Conservation (phyloP, 1,139 yeast species). For the Magnusiomyces magnusii region DNA sequence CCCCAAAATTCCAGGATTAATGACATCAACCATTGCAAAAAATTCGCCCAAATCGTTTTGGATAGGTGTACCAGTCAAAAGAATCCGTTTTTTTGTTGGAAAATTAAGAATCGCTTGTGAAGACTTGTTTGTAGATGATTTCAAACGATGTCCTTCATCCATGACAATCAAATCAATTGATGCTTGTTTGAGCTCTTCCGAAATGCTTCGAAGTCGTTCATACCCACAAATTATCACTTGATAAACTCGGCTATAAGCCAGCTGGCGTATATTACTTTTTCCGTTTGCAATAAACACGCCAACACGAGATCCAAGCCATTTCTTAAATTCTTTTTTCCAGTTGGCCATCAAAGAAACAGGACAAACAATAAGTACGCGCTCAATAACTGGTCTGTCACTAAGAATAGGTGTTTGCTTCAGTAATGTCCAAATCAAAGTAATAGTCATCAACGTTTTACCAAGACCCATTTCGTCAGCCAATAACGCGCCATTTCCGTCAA, state of each 20-base stretch:
- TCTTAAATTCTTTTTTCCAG: constrained; percentile 82
- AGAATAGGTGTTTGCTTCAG: constrained; percentile 60
- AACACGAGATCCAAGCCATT: constrained; percentile 78
- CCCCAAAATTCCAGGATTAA: constrained; percentile 80
- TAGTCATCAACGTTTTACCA: constrained; percentile 88
- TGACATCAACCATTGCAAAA: constrained; percentile 69
- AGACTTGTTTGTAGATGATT: constrained; percentile 55
- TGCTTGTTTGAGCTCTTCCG: constrained; percentile 44
- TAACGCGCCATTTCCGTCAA: constrained; percentile 63
- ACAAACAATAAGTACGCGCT: constrained; percentile 71
- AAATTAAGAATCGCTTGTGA: constrained; percentile 53
- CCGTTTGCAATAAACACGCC: constrained; percentile 33
- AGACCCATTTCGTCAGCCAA: constrained; percentile 98
- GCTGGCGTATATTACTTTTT: constrained; percentile 52
- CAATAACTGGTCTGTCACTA: constrained; percentile 37
- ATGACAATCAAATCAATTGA: constrained; percentile 72
- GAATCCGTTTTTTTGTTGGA: constrained; percentile 48
- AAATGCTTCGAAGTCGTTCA: constrained; percentile 60
- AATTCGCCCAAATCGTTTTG: constrained; percentile 88
- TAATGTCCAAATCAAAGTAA: constrained; percentile 76
- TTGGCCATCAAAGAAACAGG: constrained; percentile 86
- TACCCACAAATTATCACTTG: constrained; percentile 83
- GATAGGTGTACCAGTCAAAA: constrained; percentile 89
- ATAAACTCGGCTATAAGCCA: constrained; percentile 63
- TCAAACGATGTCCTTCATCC: constrained; percentile 92